Conservation (phyloP, 2,329 filamentous ascomycete species). For the Torrubiella hemipterigena region DNA sequence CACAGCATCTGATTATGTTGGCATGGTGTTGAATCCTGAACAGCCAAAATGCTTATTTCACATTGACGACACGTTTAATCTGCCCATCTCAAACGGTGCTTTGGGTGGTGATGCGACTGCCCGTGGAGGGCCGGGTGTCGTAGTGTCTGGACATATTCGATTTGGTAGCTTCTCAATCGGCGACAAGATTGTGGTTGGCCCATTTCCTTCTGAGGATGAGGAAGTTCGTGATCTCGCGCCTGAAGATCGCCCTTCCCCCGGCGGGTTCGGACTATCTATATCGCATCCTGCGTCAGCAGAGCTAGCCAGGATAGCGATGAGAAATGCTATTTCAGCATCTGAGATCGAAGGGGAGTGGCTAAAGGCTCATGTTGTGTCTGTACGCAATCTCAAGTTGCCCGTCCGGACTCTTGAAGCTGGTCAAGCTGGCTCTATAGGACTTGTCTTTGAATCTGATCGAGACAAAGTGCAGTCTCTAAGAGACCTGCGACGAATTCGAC, state of each 20-base stretch:
- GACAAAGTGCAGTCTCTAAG: background rate
- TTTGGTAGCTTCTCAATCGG: constrained; percentile 68
- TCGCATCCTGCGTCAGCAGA: constrained; percentile 43
- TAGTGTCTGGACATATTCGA: constrained; percentile 77
- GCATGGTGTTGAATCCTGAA: constrained; percentile 43
- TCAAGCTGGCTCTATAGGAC: constrained; percentile 81
- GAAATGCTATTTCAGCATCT: constrained; percentile 39
- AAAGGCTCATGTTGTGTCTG: constrained; percentile 66
- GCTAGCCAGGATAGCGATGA: constrained; percentile 37
- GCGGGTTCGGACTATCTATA: constrained; percentile 35
- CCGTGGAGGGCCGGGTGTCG: constrained; percentile 42
- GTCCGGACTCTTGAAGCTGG: constrained; percentile 64
- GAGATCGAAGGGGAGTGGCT: constrained; percentile 61
- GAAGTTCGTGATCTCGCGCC: constrained; percentile 24
- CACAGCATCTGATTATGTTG: constrained; percentile 41
- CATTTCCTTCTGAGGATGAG: constrained; percentile 52
- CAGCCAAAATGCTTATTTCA: constrained; percentile 64
- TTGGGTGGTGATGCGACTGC: constrained; percentile 9
- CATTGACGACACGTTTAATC: constrained; percentile 78
- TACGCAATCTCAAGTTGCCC: constrained; percentile 77
- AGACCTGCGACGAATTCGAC: constrained; percentile 39
- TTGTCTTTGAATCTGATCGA: constrained; percentile 42
- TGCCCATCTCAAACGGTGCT: constrained; percentile 45
- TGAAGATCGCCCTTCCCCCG: constrained; percentile 34
- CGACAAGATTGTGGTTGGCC: constrained; percentile 67